Evolutionary conservation across 306 rosid genomes (phyloP).

Genomic region (Quercus parvula): DNA sequence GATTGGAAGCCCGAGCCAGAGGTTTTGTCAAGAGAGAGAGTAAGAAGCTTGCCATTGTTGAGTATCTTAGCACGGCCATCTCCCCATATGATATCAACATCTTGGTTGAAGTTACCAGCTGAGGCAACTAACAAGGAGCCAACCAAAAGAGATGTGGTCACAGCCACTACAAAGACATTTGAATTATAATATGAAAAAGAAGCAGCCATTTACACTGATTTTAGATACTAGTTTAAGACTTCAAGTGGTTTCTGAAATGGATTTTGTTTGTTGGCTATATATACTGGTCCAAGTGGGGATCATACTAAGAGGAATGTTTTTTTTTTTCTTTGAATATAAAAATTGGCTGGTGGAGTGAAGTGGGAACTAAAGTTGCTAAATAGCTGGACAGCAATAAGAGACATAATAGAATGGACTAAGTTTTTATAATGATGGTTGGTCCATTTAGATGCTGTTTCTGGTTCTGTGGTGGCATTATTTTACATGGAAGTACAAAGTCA

Average conservation of each 20-base stretch:
- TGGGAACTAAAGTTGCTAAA: neutral
- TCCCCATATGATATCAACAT: slow-evolving; percentile 66
- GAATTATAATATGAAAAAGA: neutral
- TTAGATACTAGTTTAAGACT: neutral
- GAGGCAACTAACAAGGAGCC: slow-evolving; percentile 11
- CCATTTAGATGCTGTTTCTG: neutral
- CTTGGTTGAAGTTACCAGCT: slow-evolving; percentile 39
- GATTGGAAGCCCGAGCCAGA: slow-evolving; percentile 82
- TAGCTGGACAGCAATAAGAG: neutral
- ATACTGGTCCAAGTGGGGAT: neutral
- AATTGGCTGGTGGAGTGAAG: neutral
- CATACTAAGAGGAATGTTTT: neutral
- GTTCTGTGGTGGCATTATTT: neutral
- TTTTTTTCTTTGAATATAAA: neutral
- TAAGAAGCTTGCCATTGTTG: slow-evolving; percentile 50
- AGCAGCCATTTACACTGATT: slow-evolving; percentile 28
- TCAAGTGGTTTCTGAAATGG: neutral
- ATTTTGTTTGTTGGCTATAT: neutral
- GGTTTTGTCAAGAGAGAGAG: slow-evolving; percentile 56
- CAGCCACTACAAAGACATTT: slow-evolving; percentile 1
- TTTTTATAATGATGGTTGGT: neutral
- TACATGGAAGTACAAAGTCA: neutral
- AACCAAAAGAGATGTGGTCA: slow-evolving; percentile 7
- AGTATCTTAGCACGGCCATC: slow-evolving; percentile 57
- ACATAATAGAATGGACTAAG: neutral